Conservation (phyloP, 2,329 filamentous ascomycete species). For the Thielaviopsis punctulata region DNA sequence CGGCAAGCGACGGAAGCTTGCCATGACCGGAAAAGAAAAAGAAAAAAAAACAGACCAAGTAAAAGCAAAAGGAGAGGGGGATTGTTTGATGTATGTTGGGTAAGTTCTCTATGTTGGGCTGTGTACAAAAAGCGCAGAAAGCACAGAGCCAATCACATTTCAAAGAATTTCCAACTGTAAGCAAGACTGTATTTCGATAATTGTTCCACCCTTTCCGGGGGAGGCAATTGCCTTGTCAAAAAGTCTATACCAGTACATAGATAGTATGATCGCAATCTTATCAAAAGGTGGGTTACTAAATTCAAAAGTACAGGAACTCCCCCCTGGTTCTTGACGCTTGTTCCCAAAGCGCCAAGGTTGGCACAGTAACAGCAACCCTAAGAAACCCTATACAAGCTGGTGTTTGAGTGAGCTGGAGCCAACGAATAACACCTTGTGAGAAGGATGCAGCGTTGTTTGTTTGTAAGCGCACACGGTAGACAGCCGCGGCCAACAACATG, state of each 20-base stretch:
- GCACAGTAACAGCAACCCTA: not conserved
- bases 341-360: not conserved
- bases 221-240: not conserved
- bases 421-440: not conserved
- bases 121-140: conserved; percentile 57
- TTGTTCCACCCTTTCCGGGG: not conserved
- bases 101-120: conserved; percentile 46
- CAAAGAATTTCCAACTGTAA: not conserved
- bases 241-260: too few species aligned
- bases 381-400: not conserved
- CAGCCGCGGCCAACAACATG: not conserved
- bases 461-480: not conserved
- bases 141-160: conserved; percentile 42
- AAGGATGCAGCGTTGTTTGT: not conserved
- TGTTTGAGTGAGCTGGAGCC: not conserved
- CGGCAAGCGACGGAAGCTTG: conserved; percentile 10
- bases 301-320: not conserved
- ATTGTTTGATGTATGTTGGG: not conserved
- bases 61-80: not conserved
- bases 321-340: not conserved
- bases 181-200: not conserved
- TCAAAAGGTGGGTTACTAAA: not conserved
- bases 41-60: not conserved
- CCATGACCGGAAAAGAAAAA: conserved; percentile 1
- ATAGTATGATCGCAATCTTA: not conserved